Base-by-base conservation (phyloP, 2,329 filamentous ascomycete genomes). In the Penicillium sp. region DNA sequence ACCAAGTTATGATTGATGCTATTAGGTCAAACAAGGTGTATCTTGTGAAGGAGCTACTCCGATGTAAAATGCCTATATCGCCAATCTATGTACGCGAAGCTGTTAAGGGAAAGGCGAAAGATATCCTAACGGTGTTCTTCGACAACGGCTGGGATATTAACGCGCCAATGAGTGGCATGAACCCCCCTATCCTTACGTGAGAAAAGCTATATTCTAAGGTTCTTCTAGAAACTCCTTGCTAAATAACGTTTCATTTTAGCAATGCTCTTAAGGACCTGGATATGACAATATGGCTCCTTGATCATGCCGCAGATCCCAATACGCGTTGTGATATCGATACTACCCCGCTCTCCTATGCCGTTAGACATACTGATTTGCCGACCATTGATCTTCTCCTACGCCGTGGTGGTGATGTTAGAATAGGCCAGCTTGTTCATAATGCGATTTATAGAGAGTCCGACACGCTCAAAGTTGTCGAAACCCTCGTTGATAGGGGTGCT, bases 301-400 rank as follows among this genome's bases (percentile, higher is more conserved):
- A 48, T 22, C 31, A 3, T 35, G 45, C 38, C 10, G 45, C 45
- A 6, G 29, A 35, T 42, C 29, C 45, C 1, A 48, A 48, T 21
- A 21, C 2, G 21, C 45, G 45, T 29, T 48, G 45, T 34, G 29
- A 50, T 4, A 35, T 50, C 22, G 48, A 45, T 21, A 15, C 3
- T 22, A 58, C 53, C 1, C 56, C 52, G 39, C 43, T 58, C 24
- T 55, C 56, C 8, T 22, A 48, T 24, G 53, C 53, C 17, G 53
- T 55, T 4, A 35, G 47, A 40, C 31, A 21, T 4, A 47, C 46
- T 7, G 39, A 43, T 5, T 13, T 54, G 21, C 17, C 49, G 15
- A 39, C 33, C 4, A 51, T 60, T 38, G 13, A 53, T 28, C 47
- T 55, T 21, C 43, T 54, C 6, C 35, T 55, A 2, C 17, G 31